phyloP scores from a whole-genome alignment of 2,329 filamentous ascomycete genomes.

The Aspergillus udagawae region DNA sequence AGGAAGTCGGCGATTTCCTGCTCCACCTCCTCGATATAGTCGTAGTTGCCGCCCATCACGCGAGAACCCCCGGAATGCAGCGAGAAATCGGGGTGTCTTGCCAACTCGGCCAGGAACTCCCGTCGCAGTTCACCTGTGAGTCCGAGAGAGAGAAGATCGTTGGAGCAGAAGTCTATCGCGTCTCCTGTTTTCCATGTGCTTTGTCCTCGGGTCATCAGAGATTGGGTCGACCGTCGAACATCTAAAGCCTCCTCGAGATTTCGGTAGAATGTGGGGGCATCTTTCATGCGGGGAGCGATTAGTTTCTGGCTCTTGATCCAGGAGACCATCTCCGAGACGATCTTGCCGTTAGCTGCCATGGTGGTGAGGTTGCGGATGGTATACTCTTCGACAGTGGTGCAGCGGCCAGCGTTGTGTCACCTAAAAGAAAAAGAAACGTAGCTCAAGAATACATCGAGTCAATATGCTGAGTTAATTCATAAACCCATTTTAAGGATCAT shows the following conservation, averaged over 20 bases:
- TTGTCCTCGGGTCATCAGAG: neutral
- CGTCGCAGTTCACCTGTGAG: slow-evolving; percentile 31
- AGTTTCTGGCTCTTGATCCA: neutral
- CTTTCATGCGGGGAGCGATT: neutral
- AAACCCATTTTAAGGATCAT: neutral
- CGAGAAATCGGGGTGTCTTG: slow-evolving; percentile 21
- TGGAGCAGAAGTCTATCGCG: slow-evolving; percentile 2
- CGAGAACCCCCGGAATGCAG: slow-evolving; percentile 45
- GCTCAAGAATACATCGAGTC: neutral
- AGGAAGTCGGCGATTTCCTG: slow-evolving; percentile 51
- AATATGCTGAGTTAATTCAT: neutral
- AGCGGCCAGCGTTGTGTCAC: neutral
- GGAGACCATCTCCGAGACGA: neutral
- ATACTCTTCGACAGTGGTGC: neutral
- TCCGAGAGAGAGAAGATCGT: neutral
- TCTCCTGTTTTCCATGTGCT: neutral
- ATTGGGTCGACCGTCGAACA: neutral
- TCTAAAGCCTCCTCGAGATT: neutral
- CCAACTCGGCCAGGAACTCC: slow-evolving; percentile 42
- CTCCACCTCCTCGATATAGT: slow-evolving; percentile 50
- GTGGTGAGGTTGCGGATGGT: neutral
- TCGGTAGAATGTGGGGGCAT: neutral
- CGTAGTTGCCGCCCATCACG: slow-evolving; percentile 52
- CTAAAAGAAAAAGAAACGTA: neutral
- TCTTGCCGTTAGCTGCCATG: neutral